Conservation (phyloP, 2,329 filamentous ascomycete genomes). For the Claviceps monticola region DNA sequence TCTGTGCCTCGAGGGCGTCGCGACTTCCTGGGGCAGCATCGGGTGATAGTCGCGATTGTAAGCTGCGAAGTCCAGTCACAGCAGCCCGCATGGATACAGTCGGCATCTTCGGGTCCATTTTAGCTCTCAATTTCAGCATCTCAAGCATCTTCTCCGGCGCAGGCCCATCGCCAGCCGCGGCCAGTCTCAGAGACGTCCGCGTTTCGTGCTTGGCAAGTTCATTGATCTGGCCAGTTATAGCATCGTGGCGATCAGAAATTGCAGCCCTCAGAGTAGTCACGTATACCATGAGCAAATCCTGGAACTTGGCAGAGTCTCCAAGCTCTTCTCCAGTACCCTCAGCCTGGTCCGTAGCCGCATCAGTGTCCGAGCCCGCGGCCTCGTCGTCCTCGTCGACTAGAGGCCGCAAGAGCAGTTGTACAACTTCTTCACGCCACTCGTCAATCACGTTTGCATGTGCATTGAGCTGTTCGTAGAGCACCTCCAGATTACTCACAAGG, state of each 20-base stretch:
- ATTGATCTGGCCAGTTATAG: slow-evolving; percentile 66
- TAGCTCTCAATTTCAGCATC: slow-evolving; percentile 32
- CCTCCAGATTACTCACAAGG: slow-evolving; percentile 51
- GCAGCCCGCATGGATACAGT: slow-evolving; percentile 56
- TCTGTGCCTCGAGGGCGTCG: slow-evolving; percentile 52
- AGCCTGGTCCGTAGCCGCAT: slow-evolving; percentile 45
- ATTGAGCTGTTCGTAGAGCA: slow-evolving; percentile 53
- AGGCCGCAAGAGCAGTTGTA: slow-evolving; percentile 56
- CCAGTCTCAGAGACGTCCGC: slow-evolving; percentile 43
- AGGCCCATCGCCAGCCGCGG: slow-evolving; percentile 51
- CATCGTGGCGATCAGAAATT: slow-evolving; percentile 65
- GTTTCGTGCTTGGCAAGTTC: slow-evolving; percentile 61
- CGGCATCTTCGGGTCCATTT: slow-evolving; percentile 33
- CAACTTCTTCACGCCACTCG: slow-evolving; percentile 60
- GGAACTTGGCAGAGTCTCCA: slow-evolving; percentile 69
- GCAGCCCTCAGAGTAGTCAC: slow-evolving; percentile 63
- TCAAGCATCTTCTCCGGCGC: slow-evolving; percentile 49
- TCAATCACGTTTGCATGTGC: slow-evolving; percentile 57
- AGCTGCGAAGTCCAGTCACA: slow-evolving; percentile 53
- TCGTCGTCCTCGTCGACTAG: slow-evolving; percentile 71
- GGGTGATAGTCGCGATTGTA: slow-evolving; percentile 33
- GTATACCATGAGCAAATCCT: slow-evolving; percentile 82
- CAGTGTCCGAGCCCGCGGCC: slow-evolving; percentile 68
- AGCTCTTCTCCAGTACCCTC: slow-evolving; percentile 85
- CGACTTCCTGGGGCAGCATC: slow-evolving; percentile 18